A percentile compares a stretch with the other conserved stretches of the same genome.
These are phyloP conservation scores for Annulohypoxylon stygium DNA, from an alignment of 495 filamentous ascomycete species.

Conservation along the genomic window DNA sequence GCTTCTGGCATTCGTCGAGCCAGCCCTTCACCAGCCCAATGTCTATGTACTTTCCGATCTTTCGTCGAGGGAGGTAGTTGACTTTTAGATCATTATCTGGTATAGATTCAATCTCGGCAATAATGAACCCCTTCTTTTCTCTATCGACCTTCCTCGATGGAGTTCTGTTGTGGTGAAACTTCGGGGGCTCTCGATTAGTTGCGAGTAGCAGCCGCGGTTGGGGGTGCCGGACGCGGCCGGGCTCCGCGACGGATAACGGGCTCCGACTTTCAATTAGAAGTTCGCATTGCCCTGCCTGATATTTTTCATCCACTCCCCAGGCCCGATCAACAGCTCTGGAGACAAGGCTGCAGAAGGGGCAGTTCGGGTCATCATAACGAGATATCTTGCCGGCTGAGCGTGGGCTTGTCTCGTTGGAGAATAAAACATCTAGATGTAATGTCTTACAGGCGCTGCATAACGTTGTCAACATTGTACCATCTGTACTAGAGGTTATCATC, in stretches of 20 bases:
- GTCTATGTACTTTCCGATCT: background rate
- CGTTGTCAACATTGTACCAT: background rate
- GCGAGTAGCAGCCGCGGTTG: slow-evolving; percentile 7
- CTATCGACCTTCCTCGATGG: background rate
- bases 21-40: background rate
- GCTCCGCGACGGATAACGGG: slow-evolving; percentile 13
- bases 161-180: background rate
- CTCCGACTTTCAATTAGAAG: slow-evolving; percentile 19
- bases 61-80: background rate
- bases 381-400: background rate
- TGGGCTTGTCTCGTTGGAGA: background rate
- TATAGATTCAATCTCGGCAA: slow-evolving; percentile 3
- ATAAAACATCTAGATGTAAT: background rate
- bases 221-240: background rate
- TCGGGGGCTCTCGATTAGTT: background rate
- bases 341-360: background rate
- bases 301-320: background rate
- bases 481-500: background rate
- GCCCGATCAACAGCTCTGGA: background rate
- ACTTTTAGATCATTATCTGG: background rate
- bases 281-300: background rate
- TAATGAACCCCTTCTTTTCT: background rate
- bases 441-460: background rate
- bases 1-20: background rate
- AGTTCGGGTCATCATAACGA: background rate